Conservation (phyloP, 345 rosid species). For the Syzygium aromaticum region DNA sequence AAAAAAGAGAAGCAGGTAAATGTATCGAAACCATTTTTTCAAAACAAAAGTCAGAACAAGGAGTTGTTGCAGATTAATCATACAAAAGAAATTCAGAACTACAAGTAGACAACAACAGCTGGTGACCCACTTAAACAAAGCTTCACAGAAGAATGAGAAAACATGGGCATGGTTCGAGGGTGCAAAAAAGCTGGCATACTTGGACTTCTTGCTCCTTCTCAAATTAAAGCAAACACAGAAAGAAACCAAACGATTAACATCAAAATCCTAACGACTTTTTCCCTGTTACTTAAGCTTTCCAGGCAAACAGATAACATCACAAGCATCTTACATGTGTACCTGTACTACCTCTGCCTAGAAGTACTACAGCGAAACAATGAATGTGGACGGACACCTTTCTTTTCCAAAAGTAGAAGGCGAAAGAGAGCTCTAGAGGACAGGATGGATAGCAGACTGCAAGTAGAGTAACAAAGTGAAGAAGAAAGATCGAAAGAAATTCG, state of each 20-base stretch:
- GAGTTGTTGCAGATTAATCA: neutral
- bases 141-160: neutral
- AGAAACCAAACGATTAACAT: neutral
- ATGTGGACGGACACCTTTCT: neutral
- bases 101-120: neutral
- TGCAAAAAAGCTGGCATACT: neutral
- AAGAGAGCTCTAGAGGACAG: neutral
- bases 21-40: neutral
- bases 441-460: neutral
- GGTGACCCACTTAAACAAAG: neutral
- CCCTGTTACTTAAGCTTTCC: neutral
- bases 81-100: neutral
- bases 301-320: neutral
- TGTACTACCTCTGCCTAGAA: neutral
- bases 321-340: neutral
- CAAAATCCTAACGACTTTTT: neutral
- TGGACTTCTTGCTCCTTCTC: neutral
- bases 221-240: neutral
- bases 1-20: neutral
- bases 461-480: neutral
- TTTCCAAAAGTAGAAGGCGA: neutral
- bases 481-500: neutral
- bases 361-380: neutral
- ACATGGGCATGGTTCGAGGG: neutral
- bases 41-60: neutral